A percentile compares a stretch with the other conserved stretches of the same genome.
phyloP scores from a whole-genome alignment of 106 monocot genomes.

The Phalaenopsis aphrodite region DNA sequence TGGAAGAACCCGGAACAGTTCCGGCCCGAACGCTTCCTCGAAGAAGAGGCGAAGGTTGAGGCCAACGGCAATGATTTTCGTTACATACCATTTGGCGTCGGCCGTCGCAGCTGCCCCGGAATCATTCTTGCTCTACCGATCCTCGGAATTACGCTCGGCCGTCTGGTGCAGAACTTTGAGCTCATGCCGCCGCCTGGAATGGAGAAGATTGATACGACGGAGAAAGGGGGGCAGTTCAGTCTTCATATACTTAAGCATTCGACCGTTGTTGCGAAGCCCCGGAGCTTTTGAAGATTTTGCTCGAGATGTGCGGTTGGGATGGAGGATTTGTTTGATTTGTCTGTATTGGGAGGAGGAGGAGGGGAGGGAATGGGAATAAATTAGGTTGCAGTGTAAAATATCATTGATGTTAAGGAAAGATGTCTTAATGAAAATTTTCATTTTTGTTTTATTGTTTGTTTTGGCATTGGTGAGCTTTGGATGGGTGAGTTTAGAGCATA shows the following conservation, averaged over 20 bases:
- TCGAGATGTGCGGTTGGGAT: neutral
- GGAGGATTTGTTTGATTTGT: no score
- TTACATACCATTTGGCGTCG: conserved; percentile 43
- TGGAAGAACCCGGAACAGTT: conserved; percentile 51
- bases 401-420: no score
- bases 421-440: no score
- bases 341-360: no score
- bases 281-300: conserved; percentile 22
- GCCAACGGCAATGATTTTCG: conserved; percentile 42
- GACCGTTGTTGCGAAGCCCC: conserved; percentile 33
- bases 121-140: conserved; percentile 52
- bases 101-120: conserved; percentile 49
- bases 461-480: no score
- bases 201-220: conserved; percentile 27
- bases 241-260: conserved; percentile 47
- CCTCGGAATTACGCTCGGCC: conserved; percentile 35
- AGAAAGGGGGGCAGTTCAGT: conserved; percentile 56
- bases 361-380: no score
- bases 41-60: conserved; percentile 41
- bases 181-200: conserved; percentile 37
- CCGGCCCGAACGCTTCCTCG: conserved; percentile 51
- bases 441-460: no score
- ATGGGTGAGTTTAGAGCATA: no score
- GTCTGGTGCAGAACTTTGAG: conserved; percentile 46
- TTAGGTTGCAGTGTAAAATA: no score